These are phyloP conservation scores for Xylariaceae sp. DNA, from an alignment of 2,329 filamentous ascomycete genomes.

Conservation along the genomic window DNA sequence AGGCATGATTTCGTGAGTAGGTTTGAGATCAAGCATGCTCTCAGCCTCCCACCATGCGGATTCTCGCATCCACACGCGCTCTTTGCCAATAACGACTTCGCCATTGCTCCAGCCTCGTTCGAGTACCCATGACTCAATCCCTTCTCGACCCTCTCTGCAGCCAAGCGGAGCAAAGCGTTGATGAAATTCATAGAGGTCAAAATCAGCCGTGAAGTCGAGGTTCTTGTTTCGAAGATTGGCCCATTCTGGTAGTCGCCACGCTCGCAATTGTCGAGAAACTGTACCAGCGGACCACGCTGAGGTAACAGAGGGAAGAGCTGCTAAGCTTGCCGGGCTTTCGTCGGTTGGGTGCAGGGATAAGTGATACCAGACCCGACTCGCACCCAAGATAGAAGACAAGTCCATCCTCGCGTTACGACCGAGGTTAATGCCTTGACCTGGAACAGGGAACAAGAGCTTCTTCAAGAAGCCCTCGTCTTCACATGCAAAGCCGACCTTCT, in stretches of 20 bases:
- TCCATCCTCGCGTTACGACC: conserved; percentile 78
- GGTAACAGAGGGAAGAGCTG: conserved; percentile 66
- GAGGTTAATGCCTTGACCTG: conserved; percentile 73
- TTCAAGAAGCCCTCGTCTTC: conserved; percentile 81
- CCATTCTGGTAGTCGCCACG: conserved; percentile 95
- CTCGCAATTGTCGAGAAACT: conserved; percentile 85
- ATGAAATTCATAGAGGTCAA: conserved; percentile 88
- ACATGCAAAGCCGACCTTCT: conserved; percentile 79
- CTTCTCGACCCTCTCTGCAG: conserved; percentile 85
- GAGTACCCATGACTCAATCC: conserved; percentile 89
- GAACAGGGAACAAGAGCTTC: conserved; percentile 73
- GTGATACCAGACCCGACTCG: conserved; percentile 94
- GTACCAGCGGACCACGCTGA: conserved; percentile 90
- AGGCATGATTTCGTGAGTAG: conserved; percentile 43
- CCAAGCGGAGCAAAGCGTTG: conserved; percentile 78
- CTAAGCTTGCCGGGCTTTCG: conserved; percentile 70
- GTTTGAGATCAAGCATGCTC: conserved; percentile 87
- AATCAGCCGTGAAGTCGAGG: conserved; percentile 94
- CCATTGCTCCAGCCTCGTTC: conserved; percentile 98
- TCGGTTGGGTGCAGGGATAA: conserved; percentile 89
- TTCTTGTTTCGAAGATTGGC: conserved; percentile 87
- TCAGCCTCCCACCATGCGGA: conserved; percentile 97
- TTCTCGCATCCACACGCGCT: conserved; percentile 95
- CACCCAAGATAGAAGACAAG: conserved; percentile 67
- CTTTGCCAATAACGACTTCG: conserved; percentile 84